Percentiles rank a stretch among this genome's conserved stretches.
phyloP scores from a whole-genome alignment of 176 grass and related monocot species.

The Pontederia paniculata region DNA sequence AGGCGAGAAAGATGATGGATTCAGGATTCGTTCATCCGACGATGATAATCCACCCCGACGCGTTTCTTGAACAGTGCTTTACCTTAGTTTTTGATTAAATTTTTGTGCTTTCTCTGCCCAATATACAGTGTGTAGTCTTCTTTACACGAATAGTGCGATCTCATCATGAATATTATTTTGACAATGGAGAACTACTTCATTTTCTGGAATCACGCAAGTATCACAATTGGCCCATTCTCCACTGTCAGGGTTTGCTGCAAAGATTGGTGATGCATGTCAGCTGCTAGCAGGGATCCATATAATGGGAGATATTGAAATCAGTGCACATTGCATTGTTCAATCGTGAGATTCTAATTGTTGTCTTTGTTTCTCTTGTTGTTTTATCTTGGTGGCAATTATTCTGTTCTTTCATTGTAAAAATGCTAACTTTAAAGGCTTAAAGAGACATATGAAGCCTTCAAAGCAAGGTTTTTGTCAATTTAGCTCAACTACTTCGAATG shows the following conservation, averaged over 20 bases:
- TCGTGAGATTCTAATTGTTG: constrained; percentile 27
- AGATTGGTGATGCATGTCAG: constrained; percentile 60
- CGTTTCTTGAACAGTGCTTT: constrained; percentile 47
- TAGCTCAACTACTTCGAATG: too few relatives aligned
- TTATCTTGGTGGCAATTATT: neutral
- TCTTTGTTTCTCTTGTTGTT: neutral
- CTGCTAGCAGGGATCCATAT: constrained; percentile 64
- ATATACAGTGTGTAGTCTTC: neutral
- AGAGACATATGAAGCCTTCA: neutral
- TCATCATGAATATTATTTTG: neutral
- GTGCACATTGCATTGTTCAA: constrained; percentile 54
- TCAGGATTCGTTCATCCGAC: constrained; percentile 17
- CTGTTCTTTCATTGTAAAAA: neutral
- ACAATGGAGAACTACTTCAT: neutral
- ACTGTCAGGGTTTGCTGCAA: constrained; percentile 43
- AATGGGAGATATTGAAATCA: constrained; percentile 52
- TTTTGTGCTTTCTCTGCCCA: neutral
- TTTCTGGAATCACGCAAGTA: constrained; percentile 26
- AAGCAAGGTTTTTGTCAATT: too few relatives aligned
- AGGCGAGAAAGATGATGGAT: constrained; percentile 2
- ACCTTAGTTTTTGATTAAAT: neutral
- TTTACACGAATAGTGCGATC: neutral
- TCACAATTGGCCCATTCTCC: constrained; percentile 72
- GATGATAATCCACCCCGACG: constrained; percentile 57
- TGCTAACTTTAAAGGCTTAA: neutral